Percentiles rank a stretch among this genome's conserved stretches.
These are phyloP conservation scores for Xylaria bambusicola DNA, from an alignment of 495 filamentous ascomycete species.

Conservation along the genomic window DNA sequence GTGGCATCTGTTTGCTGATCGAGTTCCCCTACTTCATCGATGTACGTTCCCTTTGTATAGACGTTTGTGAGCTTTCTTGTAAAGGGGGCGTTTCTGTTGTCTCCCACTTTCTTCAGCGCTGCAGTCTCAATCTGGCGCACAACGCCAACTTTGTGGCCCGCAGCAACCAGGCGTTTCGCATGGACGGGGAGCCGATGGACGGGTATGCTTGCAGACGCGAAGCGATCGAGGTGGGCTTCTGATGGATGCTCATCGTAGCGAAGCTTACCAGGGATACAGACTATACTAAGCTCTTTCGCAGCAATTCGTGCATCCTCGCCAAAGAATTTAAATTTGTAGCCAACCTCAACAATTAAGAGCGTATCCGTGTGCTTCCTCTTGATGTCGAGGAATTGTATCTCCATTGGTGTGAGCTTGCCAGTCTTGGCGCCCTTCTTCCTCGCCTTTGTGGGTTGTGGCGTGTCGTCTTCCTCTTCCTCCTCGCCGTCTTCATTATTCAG, in stretches of 20 bases:
- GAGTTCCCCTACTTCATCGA: slow-evolving; percentile 88
- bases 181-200: slow-evolving; percentile 91
- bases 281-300: slow-evolving; percentile 88
- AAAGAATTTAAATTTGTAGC: slow-evolving; percentile 97
- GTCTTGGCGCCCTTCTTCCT: slow-evolving; percentile 74
- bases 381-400: slow-evolving; percentile 89
- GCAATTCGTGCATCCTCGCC: slow-evolving; percentile 94
- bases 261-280: slow-evolving; percentile 95
- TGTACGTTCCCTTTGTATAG: slow-evolving; percentile 98
- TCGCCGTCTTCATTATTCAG: slow-evolving; percentile 49
- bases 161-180: slow-evolving; percentile 87
- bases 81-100: slow-evolving; percentile 93
- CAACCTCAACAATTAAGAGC: slow-evolving; percentile 86
- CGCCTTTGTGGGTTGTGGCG: slow-evolving; percentile 42
- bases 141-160: slow-evolving; percentile 94
- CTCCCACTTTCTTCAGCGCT: slow-evolving; percentile 93
- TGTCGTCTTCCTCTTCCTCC: slow-evolving; percentile 60
- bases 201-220: slow-evolving; percentile 94
- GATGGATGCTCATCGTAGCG: slow-evolving; percentile 94
- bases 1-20: slow-evolving; percentile 54
- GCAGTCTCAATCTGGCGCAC: slow-evolving; percentile 97
- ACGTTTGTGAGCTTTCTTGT: slow-evolving; percentile 91
- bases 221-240: slow-evolving; percentile 88
- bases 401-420: slow-evolving; percentile 90
- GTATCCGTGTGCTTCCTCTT: slow-evolving; percentile 91